Conservation (phyloP, 2,329 filamentous ascomycete genomes). For the Aspergillus floridensis region DNA sequence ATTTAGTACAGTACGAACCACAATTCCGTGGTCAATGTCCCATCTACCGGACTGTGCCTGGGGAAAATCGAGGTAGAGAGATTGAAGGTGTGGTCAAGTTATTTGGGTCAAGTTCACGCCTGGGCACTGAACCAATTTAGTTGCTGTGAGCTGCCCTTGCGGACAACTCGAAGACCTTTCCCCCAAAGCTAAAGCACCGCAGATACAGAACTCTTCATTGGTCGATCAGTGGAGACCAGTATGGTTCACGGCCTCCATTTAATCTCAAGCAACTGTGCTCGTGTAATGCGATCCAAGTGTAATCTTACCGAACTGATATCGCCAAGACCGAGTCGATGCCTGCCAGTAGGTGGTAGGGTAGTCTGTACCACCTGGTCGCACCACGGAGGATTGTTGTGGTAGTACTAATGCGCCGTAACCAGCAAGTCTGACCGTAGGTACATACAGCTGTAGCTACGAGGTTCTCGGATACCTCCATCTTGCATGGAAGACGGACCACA, state of each 20-base stretch:
- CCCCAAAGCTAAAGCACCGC: too few species aligned
- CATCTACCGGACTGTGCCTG: too few species aligned
- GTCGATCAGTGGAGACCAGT: background rate
- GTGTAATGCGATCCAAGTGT: background rate
- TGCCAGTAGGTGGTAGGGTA: background rate
- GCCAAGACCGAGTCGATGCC: background rate
- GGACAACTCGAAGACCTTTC: background rate
- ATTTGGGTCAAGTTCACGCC: too few species aligned
- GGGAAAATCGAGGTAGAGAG: too few species aligned
- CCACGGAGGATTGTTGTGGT: background rate
- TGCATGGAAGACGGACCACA: background rate
- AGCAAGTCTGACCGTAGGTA: background rate
- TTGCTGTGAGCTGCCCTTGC: background rate
- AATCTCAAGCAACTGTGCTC: background rate
- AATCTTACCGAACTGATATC: background rate
- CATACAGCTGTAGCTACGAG: background rate
- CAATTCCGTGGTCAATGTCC: too few species aligned
- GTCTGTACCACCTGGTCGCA: background rate
- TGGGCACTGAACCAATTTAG: background rate
- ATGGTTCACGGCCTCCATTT: background rate
- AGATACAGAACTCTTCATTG: background rate
- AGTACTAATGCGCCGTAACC: background rate
- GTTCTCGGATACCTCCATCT: background rate
- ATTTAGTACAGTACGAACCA: too few species aligned
- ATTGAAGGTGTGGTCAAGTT: too few species aligned